Base-by-base conservation (phyloP, 768 basidiomycete species). In the Naganishia friedmannii region DNA sequence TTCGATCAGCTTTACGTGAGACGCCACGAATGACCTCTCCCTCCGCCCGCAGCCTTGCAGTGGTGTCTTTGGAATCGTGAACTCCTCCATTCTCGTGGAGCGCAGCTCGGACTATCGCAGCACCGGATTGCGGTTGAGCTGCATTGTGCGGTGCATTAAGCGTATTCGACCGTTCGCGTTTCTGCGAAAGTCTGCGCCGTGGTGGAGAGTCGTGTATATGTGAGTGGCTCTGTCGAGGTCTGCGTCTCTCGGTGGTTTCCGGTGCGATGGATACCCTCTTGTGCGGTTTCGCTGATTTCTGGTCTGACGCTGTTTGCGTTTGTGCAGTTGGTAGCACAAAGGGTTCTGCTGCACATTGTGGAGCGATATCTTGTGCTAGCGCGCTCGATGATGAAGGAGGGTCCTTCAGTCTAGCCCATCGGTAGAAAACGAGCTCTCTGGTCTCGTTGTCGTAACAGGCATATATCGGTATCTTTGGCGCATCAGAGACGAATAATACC, bases 351-450 rank as follows among this genome's bases (percentile, higher is more conserved):
- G 17, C 4, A 21, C 21, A 31, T 8, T n/a, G 32, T 7, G 34
- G 32, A 58, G 31, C 17, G n/a, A 37, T 7, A 37, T 21, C 13
- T 23, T 39, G n/a, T 63, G 60, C 42, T 23, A 42, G 1, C 39
- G 23, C 4, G 10, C 42, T n/a, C 32, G 32, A 21, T 15, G 13
- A 42, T 23, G 15, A 34, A 26, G 60, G 39, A 12, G 26, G 60
- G 12, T 63, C 60, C 8, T 7, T 63, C 4, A 70, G 65, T 21
- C 45, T 60, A 32, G 72, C 68, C 66, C 74, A 68, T 9, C 76
- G 74, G 53, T 73, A 77, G 57, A 80, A 75, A 42, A 79, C 70
- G 48, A 80, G 65, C 31, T 77, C 74, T 9, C 57, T 53, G 13
- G 69, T 56, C 21, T 66, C 57, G 12, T 63, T 42, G 60, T 77